These are phyloP conservation scores for Crithidia sp. DNA, from an alignment of 208 protist species.

Conservation along the genomic window DNA sequence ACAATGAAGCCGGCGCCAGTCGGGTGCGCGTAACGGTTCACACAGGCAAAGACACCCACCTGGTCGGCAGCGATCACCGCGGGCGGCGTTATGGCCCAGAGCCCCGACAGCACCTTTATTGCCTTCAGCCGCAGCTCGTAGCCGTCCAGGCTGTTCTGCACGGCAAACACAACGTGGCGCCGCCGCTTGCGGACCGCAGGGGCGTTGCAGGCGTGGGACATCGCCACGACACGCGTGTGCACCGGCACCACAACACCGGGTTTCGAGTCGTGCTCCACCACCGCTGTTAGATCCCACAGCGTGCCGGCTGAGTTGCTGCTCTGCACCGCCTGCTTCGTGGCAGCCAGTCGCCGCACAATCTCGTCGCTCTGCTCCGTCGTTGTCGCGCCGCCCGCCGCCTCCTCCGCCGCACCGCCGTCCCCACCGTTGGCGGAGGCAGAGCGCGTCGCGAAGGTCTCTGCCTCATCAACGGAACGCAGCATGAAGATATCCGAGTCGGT, in stretches of 20 bases:
- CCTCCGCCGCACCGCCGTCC: neutral
- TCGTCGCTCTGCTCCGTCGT: constrained; percentile 23
- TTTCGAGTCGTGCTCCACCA: constrained; percentile 58
- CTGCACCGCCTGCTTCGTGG: constrained; percentile 24
- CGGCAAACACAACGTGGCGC: constrained; percentile 62
- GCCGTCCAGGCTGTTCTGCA: constrained; percentile 54
- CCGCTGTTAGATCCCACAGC: constrained; percentile 34
- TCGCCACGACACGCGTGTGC: constrained; percentile 67
- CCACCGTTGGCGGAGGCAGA: neutral
- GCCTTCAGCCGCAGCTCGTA: constrained; percentile 65
- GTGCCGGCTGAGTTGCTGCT: constrained; percentile 4
- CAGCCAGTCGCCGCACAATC: constrained; percentile 25
- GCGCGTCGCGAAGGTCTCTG: constrained; percentile 50
- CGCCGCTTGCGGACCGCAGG: constrained; percentile 45
- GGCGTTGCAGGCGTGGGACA: constrained; percentile 47
- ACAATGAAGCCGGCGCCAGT: constrained; percentile 82
- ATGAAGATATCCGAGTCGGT: constrained; percentile 63
- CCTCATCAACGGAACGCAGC: constrained; percentile 68
- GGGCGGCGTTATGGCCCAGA: constrained; percentile 74
- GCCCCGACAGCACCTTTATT: constrained; percentile 56
- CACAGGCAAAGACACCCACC: constrained; percentile 61
- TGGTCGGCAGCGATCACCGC: constrained; percentile 35
- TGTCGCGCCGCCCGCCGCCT: constrained; percentile 4
- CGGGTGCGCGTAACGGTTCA: constrained; percentile 72
- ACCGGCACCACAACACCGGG: constrained; percentile 64